A percentile compares a stretch with the other conserved stretches of the same genome.
These are phyloP conservation scores for Podaxis carcinomalis DNA, from an alignment of 768 basidiomycete species.

Conservation along the genomic window DNA sequence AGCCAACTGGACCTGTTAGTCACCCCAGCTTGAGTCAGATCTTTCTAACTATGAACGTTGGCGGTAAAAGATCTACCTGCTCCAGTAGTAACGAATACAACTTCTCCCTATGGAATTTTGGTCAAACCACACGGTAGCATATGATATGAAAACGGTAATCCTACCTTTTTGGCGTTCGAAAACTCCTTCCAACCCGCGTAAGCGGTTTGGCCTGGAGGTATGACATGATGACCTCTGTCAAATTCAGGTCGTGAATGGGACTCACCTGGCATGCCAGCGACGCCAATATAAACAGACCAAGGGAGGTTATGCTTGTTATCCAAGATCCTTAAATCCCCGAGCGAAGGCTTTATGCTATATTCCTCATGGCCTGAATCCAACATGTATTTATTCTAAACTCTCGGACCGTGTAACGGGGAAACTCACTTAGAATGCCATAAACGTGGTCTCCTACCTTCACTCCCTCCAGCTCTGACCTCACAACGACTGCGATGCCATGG, in stretches of 20 bases:
- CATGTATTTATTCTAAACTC: not conserved
- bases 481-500: slow-evolving; percentile 38
- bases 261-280: slow-evolving; percentile 52
- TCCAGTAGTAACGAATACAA: slow-evolving; percentile 36
- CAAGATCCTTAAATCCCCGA: slow-evolving; percentile 22
- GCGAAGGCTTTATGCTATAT: slow-evolving; percentile 28
- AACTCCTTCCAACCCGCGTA: slow-evolving; percentile 38
- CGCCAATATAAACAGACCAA: slow-evolving; percentile 46
- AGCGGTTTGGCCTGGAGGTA: slow-evolving; percentile 30
- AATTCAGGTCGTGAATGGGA: not conserved
- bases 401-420: no score
- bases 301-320: slow-evolving; percentile 41
- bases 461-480: slow-evolving; percentile 33
- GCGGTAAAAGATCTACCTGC: slow-evolving; percentile 21
- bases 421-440: slow-evolving; percentile 28
- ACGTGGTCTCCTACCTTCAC: slow-evolving; percentile 37
- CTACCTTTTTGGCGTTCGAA: slow-evolving; percentile 33
- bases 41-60: not conserved
- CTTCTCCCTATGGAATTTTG: slow-evolving; percentile 28
- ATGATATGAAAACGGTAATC: not conserved
- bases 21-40: no score
- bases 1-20: slow-evolving; percentile 47
- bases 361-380: slow-evolving; percentile 32
- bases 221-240: not conserved
- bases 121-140: no score